phyloP scores from a whole-genome alignment of 148 eudicot species.

The Spergularia bocconei region DNA sequence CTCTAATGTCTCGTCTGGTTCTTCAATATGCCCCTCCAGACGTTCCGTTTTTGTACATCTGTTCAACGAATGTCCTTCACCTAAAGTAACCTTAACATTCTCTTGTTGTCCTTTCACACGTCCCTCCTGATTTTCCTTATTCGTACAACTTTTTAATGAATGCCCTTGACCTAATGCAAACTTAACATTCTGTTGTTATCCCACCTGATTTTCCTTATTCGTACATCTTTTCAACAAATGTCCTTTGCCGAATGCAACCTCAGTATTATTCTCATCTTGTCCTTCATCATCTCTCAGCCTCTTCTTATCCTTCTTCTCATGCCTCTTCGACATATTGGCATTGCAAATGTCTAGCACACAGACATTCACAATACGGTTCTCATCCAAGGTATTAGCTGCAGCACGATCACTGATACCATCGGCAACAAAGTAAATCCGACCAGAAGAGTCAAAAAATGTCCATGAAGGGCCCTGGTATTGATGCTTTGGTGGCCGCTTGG shows the following conservation, averaged over 20 bases:
- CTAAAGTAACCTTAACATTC: no score
- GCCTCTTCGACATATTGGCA: not conserved
- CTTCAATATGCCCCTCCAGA: not conserved
- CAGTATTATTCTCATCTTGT: not conserved
- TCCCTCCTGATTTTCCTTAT: no score
- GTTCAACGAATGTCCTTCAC: no score
- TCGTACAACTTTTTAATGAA: no score
- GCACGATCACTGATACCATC: not conserved
- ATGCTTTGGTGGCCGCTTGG: not conserved
- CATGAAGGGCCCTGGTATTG: no score
- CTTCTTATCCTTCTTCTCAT: not conserved
- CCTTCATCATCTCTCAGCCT: not conserved
- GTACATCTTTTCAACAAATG: not conserved
- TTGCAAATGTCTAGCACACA: not conserved
- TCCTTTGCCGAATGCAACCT: not conserved
- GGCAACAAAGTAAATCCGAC: not conserved
- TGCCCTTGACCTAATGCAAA: no score
- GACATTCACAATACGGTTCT: not conserved
- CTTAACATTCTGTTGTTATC: no score
- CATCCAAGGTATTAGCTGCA: not conserved
- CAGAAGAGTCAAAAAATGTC: not conserved
- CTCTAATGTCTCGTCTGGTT: not conserved
- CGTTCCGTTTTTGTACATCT: no score
- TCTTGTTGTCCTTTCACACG: no score
- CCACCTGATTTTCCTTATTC: not conserved